Evolutionary conservation across 2,329 filamentous ascomycete genomes (phyloP), one percentile per base, ranked within the genome.

Genomic region (Colletotrichum zoysiae): DNA sequence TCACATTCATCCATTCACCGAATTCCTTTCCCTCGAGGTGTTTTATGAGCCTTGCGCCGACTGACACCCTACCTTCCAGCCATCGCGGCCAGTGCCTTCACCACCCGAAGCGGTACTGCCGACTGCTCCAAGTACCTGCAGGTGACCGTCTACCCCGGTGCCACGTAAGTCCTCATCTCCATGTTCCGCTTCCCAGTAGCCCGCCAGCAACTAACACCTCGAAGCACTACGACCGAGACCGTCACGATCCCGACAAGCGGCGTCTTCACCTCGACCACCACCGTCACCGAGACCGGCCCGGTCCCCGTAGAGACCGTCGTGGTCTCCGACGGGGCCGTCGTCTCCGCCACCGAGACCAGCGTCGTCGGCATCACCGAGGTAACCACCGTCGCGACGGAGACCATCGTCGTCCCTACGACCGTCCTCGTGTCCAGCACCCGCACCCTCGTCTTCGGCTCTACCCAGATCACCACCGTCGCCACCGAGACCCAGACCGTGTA

Each of bases 401-500:
- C 66, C 40, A 16, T 71, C 23, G 40, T 71, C 40, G 40, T 71
- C 16, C 69, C 69, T 38, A 71, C 69, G 33, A 69, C 69, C 5
- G 65, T 71, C 1, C 35, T 71, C 30, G 69, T 71, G 30, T 64
- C 69, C 33, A 62, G 59, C 55, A 71, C 69, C 48, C 53, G 69
- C 44, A 71, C 69, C 23, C 59, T 71, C 23, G 50, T 46, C 65
- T 69, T 71, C 18, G 69, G 69, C 55, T 60, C 59, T 65, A 71
- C 65, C 4, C 58, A 71, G 65, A 69, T 71, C 59, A 60, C 60
- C 59, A 71, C 69, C 30, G 55, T 71, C 23, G 53, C 69, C 60
- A 71, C 69, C 40, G 69, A 71, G 69, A 71, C 69, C 30, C 69
- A 69, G 65, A 71, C 69, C 59, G 16, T 71, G 65, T 57, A 59